Base-by-base conservation (phyloP, 441 rosid species). In the Daphne laureola region DNA sequence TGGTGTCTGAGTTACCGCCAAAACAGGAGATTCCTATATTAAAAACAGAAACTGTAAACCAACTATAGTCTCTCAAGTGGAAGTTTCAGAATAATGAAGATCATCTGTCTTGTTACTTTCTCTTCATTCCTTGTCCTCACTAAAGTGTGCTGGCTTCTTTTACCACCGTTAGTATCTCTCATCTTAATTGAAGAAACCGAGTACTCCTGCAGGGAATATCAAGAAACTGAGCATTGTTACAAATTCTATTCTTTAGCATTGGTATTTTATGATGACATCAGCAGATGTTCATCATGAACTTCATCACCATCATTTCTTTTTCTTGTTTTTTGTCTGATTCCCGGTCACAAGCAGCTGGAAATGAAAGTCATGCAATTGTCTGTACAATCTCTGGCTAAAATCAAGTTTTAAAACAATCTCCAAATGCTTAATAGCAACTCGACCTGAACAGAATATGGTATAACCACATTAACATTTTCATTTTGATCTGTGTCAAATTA, bases 101-200 rank as follows among this genome's bases (percentile, higher is more conserved):
- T 11, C 17, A 43, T 45, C 42, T 49, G 12, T 18, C 55, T 14
- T 35, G 45, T 71, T 65, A 73, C 83, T 78, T 82, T 71, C 70
- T 72, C 76, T 68, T 72, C 70, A 27, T 63, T 68, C 54, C 70
- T 83, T 50, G 48, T 66, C 62, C 78, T 75, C 54, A 5, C 68
- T 31, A 55, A 36, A 53, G 51, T 49, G 53, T 18, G 58, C 26
- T 74, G 81, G 52, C 72, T 72, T 71, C 76, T 73, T 57, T 62
- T 78, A 58, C 64, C 69, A 56, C 67, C 65, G 17, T 54, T 68
- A 23, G 82, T 58, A 53, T 70, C 81, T 73, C 77, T 77, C 77
- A 63, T 75, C 75, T 77, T 82, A 50, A 67, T 70, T 50, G 90
- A 86, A 57, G 95, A 74, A 58, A 74, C 44, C 2, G 90, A 85